Evolutionary conservation across 225 moss, liverwort and hornwort species (phyloP).

Genomic region (Sphagnum tenellum): DNA sequence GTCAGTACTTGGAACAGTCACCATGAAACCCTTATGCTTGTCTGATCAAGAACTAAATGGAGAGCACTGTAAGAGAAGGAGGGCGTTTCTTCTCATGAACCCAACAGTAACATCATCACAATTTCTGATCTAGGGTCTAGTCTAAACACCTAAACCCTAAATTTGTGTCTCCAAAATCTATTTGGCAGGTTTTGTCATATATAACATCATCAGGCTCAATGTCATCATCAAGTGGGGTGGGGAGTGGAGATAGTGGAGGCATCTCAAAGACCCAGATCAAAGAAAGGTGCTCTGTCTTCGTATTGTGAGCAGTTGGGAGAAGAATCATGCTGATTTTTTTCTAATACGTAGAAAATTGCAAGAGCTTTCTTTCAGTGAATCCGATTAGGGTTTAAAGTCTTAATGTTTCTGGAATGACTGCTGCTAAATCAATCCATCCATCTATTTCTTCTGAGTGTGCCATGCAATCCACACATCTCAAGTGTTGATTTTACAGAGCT

Average conservation of each 20-base stretch:
- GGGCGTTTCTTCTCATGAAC: not conserved
- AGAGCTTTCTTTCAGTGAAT: not conserved
- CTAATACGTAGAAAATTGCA: not conserved
- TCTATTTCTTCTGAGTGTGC: not conserved
- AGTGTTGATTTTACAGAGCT: not conserved
- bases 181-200: conserved; percentile 59
- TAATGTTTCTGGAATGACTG: not conserved
- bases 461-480: not conserved
- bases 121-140: not conserved
- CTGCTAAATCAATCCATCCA: no score
- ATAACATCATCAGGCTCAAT: conserved; percentile 64
- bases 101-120: not conserved
- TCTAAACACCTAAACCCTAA: not conserved
- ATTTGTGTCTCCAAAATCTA: not conserved
- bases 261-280: conserved; percentile 75
- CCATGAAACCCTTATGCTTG: not conserved
- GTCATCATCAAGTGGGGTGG: conserved; percentile 37
- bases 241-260: conserved; percentile 41
- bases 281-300: conserved; percentile 48
- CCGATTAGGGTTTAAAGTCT: not conserved
- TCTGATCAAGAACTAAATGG: not conserved
- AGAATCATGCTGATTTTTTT: not conserved
- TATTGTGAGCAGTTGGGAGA: not conserved
- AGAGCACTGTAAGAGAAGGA: not conserved
- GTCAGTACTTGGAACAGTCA: conserved; percentile 11